Conservation (phyloP, 768 basidiomycete species). For the Tephrocybe rancida region DNA sequence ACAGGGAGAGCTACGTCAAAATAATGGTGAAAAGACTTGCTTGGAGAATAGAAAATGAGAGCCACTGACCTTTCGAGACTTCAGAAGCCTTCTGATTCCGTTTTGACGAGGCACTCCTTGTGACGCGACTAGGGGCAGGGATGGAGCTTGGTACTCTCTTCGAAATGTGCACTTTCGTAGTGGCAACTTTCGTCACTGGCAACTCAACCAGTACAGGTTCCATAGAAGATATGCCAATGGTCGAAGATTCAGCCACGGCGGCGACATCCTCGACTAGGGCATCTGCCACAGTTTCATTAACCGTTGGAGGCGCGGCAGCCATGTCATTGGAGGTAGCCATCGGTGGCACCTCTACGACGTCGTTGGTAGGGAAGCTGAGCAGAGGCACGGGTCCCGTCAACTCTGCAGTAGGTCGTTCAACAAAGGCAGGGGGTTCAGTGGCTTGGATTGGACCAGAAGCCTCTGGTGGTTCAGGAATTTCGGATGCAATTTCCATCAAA, state of each 20-base stretch:
- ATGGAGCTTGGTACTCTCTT: slow-evolving; percentile 27
- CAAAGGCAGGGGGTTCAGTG: not conserved
- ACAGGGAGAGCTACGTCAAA: slow-evolving; percentile 1
- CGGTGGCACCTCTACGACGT: not conserved
- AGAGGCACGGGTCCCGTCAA: not conserved
- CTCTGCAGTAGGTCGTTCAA: not conserved
- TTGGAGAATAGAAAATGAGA: not conserved
- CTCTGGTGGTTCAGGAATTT: too few species aligned
- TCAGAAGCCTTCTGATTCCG: slow-evolving; percentile 21
- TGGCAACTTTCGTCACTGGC: slow-evolving; percentile 6
- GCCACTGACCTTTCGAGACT: slow-evolving; percentile 12
- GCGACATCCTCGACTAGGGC: not conserved
- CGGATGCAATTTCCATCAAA: slow-evolving; percentile 8
- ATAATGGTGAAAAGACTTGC: not conserved
- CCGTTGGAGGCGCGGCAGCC: not conserved
- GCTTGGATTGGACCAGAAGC: too few species aligned
- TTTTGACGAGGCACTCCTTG: slow-evolving; percentile 36
- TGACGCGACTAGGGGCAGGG: slow-evolving; percentile 29
- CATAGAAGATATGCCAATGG: not conserved
- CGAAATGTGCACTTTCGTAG: slow-evolving; percentile 15
- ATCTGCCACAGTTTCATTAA: not conserved
- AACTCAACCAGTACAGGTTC: not conserved
- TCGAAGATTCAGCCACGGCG: not conserved
- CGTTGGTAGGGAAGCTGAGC: not conserved
- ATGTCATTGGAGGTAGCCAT: not conserved